Evolutionary conservation across 805 yeast genomes (phyloP), one percentile per base, ranked within the genome.

Genomic region (Tetrapisispora taiwanensis): DNA sequence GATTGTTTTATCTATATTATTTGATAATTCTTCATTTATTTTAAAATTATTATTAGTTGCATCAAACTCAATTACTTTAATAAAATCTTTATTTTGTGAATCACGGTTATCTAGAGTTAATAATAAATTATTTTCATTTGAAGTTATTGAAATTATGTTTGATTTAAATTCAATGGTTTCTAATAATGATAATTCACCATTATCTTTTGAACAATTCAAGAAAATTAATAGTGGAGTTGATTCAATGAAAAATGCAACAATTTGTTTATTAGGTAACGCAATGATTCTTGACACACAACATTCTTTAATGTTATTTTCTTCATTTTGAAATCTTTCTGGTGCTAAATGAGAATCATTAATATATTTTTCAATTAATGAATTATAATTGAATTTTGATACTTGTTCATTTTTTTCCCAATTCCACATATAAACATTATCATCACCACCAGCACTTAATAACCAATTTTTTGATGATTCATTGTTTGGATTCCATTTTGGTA

Each of bases 361-460:
- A 52, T 67, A 74, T 22, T 71, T 68, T 31, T 60, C 49, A 18
- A 27, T 56, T 17, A 67, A 45, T 0, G 69, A 67, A 24, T 72
- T 65, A 20, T 82, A 64, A 19, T 76, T 71, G 37, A 81, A 68
- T 43, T 70, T 70, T 26, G 70, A 67, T 4, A 83, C 47, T 46
- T 74, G 66, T 44, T 66, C 60, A 30, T 75, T 76, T 15, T 69
- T 57, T 22, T 69, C 67, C 95, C 97, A 88, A 48, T 84, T 72
- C 97, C 97, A 90, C 17, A 78, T 59, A 47, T 75, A 70, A 12
- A 92, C 56, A 51, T 63, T 78, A 43, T 76, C 77, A 59, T 92
- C 98, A 51, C 98, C 99, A 30, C 99, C 98, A 4, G 82, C 97
- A 57, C 92, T 81, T 20, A 89, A 62, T 43, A 92, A 68, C 17